These are phyloP conservation scores for Davidsoniella neocaledoniae DNA, from an alignment of 2,329 filamentous ascomycete species.

Conservation along the genomic window DNA sequence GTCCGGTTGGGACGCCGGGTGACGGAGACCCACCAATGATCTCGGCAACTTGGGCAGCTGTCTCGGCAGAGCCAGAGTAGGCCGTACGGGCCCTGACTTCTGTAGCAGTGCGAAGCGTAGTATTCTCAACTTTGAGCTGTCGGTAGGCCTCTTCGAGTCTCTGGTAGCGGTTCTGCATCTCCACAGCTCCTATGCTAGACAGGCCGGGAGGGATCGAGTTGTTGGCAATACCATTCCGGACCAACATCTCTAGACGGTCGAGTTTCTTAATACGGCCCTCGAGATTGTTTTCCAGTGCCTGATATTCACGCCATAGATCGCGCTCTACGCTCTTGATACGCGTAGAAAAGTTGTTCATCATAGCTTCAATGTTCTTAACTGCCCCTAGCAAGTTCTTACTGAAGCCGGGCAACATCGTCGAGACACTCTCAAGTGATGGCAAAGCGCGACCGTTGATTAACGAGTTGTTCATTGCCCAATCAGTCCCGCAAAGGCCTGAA, in stretches of 20 bases:
- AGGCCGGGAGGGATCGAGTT: constrained; percentile 25
- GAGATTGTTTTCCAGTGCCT: constrained; percentile 64
- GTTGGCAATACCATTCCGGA: constrained; percentile 45
- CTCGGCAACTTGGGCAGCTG: constrained; percentile 15
- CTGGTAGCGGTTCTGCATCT: constrained; percentile 30
- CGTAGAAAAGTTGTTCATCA: constrained; percentile 60
- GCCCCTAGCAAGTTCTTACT: constrained; percentile 77
- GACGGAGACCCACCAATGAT: constrained; percentile 29
- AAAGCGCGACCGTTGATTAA: constrained; percentile 73
- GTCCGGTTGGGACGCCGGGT: constrained; percentile 37
- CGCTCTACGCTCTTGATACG: constrained; percentile 76
- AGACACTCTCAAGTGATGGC: constrained; percentile 71
- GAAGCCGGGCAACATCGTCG: constrained; percentile 72
- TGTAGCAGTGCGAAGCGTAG: constrained; percentile 49
- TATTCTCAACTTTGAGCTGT: constrained; percentile 46
- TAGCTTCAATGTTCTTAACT: constrained; percentile 69
- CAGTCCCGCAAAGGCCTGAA: constrained; percentile 68
- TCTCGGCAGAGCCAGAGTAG: constrained; percentile 17
- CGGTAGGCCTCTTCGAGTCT: constrained; percentile 45
- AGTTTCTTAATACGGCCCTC: constrained; percentile 69
- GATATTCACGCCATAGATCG: constrained; percentile 81
- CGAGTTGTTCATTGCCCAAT: constrained; percentile 82
- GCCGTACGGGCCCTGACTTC: constrained; percentile 38
- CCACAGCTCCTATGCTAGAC: constrained; percentile 16
- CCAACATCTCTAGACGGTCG: constrained; percentile 67